A percentile compares a stretch with the other conserved stretches of the same genome.
These are phyloP conservation scores for Alternaria postmessia DNA, from an alignment of 2,329 filamentous ascomycete genomes.

Conservation along the genomic window DNA sequence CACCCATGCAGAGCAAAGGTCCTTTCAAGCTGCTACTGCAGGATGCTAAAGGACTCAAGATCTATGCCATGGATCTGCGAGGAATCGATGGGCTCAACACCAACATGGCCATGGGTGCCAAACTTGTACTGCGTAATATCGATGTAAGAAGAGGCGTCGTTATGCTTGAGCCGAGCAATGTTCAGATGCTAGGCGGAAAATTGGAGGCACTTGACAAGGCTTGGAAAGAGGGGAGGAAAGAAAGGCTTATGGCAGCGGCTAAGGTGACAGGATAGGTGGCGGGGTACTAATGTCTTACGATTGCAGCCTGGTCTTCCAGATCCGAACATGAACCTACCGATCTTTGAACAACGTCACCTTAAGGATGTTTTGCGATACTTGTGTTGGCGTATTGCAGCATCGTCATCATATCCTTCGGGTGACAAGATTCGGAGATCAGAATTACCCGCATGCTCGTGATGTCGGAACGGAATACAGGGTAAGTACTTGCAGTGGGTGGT, in stretches of 20 bases:
- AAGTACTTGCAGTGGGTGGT: no score
- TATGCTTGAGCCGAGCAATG: conserved; percentile 75
- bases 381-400: neutral
- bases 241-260: conserved; percentile 69
- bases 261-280: conserved; percentile 11
- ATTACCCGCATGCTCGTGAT: no score
- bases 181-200: conserved; percentile 84
- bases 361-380: conserved; percentile 5
- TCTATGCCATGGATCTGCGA: conserved; percentile 76
- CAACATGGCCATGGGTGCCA: conserved; percentile 78
- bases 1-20: conserved; percentile 55
- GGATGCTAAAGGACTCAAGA: conserved; percentile 71
- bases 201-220: conserved; percentile 80
- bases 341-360: neutral
- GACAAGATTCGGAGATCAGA: no score
- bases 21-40: conserved; percentile 86
- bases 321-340: neutral
- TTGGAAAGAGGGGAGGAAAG: conserved; percentile 78
- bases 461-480: no score
- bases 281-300: neutral
- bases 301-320: neutral
- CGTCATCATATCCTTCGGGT: neutral
- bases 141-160: conserved; percentile 78
- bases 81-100: conserved; percentile 71
- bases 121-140: conserved; percentile 74